These are phyloP conservation scores for Pyronema omphalodes DNA, from an alignment of 495 filamentous ascomycete genomes.

Conservation along the genomic window DNA sequence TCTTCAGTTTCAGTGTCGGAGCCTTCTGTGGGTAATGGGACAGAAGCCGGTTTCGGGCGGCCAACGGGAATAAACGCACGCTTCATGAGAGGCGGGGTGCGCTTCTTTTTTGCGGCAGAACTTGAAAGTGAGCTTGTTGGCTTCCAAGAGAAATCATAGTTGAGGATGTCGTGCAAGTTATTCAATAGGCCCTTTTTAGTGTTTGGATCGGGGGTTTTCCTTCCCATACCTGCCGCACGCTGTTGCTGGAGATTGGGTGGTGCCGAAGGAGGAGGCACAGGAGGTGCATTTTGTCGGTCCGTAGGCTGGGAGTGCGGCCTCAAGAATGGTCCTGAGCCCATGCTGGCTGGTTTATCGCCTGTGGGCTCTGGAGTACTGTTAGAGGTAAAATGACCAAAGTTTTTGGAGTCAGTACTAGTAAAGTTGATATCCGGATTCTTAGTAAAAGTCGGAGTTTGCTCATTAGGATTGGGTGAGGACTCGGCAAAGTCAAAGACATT, in stretches of 20 bases:
- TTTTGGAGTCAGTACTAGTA: not conserved
- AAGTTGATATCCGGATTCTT: slow-evolving; percentile 1
- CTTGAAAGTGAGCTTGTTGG: not conserved
- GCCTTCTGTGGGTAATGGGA: too few species aligned
- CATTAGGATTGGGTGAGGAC: not conserved
- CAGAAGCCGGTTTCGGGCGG: too few species aligned
- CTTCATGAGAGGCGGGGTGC: not conserved
- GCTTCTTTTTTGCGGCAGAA: not conserved
- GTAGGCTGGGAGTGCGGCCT: slow-evolving; percentile 1
- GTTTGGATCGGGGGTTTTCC: not conserved
- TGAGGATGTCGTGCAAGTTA: too few species aligned
- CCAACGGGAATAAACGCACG: not conserved
- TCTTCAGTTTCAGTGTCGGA: not conserved
- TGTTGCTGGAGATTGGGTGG: slow-evolving; percentile 3
- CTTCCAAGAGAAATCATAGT: too few species aligned
- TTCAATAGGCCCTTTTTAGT: not conserved
- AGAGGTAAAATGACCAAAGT: not conserved
- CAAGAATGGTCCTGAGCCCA: not conserved
- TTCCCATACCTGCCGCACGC: not conserved
- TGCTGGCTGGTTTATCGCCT: not conserved
- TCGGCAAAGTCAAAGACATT: not conserved
- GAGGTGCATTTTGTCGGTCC: not conserved
- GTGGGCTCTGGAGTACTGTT: slow-evolving; percentile 2
- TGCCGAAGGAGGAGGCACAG: slow-evolving; percentile 1
- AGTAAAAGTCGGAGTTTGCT: not conserved